Percentiles rank a stretch among this genome's conserved stretches.
These are phyloP conservation scores for Hyphopichia homilentoma DNA, from an alignment of 805 yeast species.

Conservation along the genomic window DNA sequence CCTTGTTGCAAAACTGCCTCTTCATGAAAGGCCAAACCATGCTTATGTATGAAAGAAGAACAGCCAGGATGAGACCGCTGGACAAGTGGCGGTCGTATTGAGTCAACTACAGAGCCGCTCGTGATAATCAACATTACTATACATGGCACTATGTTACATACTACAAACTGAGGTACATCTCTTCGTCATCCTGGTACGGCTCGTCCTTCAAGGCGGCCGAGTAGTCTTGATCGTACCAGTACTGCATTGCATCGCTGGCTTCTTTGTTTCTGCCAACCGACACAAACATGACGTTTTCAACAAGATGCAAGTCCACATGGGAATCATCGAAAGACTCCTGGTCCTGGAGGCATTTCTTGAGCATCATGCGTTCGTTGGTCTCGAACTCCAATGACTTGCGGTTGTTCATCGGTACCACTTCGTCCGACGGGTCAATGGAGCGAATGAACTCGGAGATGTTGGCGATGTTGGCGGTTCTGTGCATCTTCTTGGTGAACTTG, in stretches of 20 bases:
- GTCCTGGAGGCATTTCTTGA: constrained; percentile 6
- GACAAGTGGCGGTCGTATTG: too few relatives aligned
- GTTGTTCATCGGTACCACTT: constrained; percentile 13
- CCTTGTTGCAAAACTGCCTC: too few relatives aligned
- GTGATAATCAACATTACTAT: too few relatives aligned
- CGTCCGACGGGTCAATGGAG: constrained; percentile 7
- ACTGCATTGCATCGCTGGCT: constrained; percentile 1
- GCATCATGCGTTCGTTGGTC: constrained; percentile 8
- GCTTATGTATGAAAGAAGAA: too few relatives aligned
- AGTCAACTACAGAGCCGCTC: too few relatives aligned
- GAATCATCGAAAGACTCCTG: constrained; percentile 2
- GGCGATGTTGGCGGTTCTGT: constrained; percentile 13
- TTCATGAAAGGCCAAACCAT: too few relatives aligned
- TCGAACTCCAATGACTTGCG: constrained; percentile 20
- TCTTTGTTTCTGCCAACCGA: constrained; percentile 5
- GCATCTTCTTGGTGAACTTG: constrained; percentile 5
- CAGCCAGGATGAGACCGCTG: too few relatives aligned
- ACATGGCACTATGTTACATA: too few relatives aligned
- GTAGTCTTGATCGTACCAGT: constrained; percentile 12
- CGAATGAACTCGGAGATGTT: constrained; percentile 14
- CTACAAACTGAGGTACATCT: too few relatives aligned
- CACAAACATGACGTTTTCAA: constrained; percentile 19
- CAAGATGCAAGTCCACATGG: constrained; percentile 11
- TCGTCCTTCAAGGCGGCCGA: constrained; percentile 9
- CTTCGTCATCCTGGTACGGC: constrained; percentile 8